Conservation (phyloP, 148 eudicot species). For the Beta vulgaris region DNA sequence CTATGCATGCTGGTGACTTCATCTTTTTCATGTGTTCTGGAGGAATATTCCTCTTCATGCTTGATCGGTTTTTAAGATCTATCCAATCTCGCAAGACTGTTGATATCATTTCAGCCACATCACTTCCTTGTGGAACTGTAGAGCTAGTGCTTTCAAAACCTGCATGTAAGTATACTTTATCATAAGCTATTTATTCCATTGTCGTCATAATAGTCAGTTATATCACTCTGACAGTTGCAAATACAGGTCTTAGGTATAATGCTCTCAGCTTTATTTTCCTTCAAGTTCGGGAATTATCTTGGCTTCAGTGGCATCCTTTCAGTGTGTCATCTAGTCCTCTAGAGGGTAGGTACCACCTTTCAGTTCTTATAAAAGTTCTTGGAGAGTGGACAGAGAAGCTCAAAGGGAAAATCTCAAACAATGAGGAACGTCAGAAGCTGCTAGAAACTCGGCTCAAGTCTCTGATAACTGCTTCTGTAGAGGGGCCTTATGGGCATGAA, state of each 20-base stretch:
- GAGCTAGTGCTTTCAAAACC: constrained; percentile 78
- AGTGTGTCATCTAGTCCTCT: constrained; percentile 85
- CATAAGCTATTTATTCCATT: background rate
- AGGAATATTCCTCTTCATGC: constrained; percentile 78
- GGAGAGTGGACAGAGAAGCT: constrained; percentile 65
- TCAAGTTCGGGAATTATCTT: constrained; percentile 74
- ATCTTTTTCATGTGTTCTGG: constrained; percentile 57
- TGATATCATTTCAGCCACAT: constrained; percentile 62
- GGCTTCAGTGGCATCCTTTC: constrained; percentile 88
- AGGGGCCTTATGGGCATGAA: constrained; percentile 90
- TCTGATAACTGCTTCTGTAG: constrained; percentile 62
- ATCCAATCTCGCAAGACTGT: constrained; percentile 72
- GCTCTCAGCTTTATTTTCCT: constrained; percentile 82
- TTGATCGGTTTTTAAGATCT: constrained; percentile 80
- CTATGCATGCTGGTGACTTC: constrained; percentile 77
- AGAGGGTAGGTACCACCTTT: constrained; percentile 62
- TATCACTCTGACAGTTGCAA: constrained; percentile 11
- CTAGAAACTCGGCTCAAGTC: constrained; percentile 31
- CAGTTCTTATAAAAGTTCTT: constrained; percentile 65
- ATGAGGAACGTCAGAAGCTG: constrained; percentile 29
- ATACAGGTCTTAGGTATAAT: constrained; percentile 65
- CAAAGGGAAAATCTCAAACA: constrained; percentile 39
- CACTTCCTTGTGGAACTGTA: constrained; percentile 71
- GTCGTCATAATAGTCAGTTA: background rate
- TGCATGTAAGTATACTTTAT: constrained; percentile 38